Evolutionary conservation across 352 stramenopile genomes (phyloP), one percentile per base, ranked within the genome.

Genomic region (Phytophthora tubulina): DNA sequence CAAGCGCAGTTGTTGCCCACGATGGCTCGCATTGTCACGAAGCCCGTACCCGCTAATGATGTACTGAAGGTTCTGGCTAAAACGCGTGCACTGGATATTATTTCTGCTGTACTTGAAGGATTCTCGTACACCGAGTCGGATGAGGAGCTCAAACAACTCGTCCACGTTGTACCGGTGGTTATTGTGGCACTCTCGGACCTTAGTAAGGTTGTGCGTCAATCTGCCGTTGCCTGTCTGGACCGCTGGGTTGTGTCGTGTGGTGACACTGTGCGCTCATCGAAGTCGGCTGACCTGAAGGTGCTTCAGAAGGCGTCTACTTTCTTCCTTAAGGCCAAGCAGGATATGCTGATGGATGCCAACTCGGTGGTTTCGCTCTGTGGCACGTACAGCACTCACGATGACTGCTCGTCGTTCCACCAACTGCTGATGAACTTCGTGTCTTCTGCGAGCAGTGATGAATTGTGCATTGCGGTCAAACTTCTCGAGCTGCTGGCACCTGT

Each of bases 261-360:
- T 35, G 57, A 73, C n/a, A 45, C 58, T 39, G 55, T 80, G 32
- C 48, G 63, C 11, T 63, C 60, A 14, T 71, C 68, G 0, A 70
- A 56, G 15, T 75, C 68, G 36, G 17, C 59, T 15, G 61, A 81
- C 8, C 42, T 89, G 31, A 76, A 81, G 39, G 58, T 73, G 17
- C 70, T 79, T 10, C 60, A 73, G 5, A 73, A 78, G 21, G 78
- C 84, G 1, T 71, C 71, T 3, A 32, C 54, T 4, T 88, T 82
- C n/a, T 71, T 96, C 2, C 15, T 94, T 10, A 56, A 86, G 11
- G 84, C 84, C 14, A 91, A 91, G 54, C 72, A 89, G 38, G 89
- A 96, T 57, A 90, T 96, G 35, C 6, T 82, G 30, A 94, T 95
- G 86, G 89, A 96, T 70, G 66, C 64, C 7, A 76, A 76, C 50